Conservation (phyloP, 23 red algal genomes). For the Agarophyton chilense region DNA sequence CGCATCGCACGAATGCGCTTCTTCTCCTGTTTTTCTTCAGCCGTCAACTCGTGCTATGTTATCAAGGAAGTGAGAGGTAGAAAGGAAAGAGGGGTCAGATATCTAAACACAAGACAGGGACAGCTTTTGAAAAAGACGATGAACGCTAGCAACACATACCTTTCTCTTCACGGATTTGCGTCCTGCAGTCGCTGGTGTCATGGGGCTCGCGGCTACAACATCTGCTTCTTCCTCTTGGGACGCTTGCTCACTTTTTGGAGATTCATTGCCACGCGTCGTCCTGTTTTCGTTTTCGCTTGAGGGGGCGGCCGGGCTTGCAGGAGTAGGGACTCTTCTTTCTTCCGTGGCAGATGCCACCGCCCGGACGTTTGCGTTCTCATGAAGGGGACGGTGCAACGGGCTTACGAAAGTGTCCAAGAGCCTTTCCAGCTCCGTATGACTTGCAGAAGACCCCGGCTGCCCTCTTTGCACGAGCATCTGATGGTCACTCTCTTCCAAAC, state of each 20-base stretch:
- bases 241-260: not conserved
- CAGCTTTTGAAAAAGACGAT: not conserved
- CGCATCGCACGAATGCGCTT: slow-evolving; percentile 36
- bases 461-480: not conserved
- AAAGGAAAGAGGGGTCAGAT: not conserved
- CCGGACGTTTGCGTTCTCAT: not conserved
- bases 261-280: not conserved
- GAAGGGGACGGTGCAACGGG: not conserved
- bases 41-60: not conserved
- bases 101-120: not conserved
- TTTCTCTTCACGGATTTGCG: slow-evolving; percentile 1
- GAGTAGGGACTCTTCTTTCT: not conserved
- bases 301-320: not conserved
- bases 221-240: not conserved
- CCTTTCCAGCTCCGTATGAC: not conserved
- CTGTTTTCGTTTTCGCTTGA: not conserved
- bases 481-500: not conserved
- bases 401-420: not conserved
- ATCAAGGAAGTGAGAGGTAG: not conserved
- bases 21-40: slow-evolving; percentile 21
- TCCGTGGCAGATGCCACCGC: not conserved
- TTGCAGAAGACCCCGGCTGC: not conserved
- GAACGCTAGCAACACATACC: not conserved
- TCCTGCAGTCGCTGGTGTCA: not conserved
- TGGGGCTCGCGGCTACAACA: not conserved